Conservation (phyloP, 1,284 basidiomycete species). For the Exobasidium cylindrosporum region DNA sequence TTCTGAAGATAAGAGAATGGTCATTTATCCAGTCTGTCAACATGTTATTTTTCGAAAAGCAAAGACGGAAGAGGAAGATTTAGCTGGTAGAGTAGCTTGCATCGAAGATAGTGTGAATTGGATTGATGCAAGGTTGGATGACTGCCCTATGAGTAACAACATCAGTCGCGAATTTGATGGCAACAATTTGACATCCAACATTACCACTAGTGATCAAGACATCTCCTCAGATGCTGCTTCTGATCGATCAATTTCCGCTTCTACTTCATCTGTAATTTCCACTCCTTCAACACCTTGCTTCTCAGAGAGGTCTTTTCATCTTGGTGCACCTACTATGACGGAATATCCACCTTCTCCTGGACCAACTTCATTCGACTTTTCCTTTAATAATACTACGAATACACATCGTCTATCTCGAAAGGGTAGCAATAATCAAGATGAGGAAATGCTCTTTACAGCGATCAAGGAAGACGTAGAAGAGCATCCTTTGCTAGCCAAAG, state of each 20-base stretch:
- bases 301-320: neutral
- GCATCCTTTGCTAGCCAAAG: neutral
- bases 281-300: neutral
- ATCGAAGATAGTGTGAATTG: constrained; percentile 50
- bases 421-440: neutral
- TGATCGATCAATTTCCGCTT: neutral
- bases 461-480: too few relatives aligned
- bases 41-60: constrained; percentile 53
- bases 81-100: constrained; percentile 44
- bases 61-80: constrained; percentile 49
- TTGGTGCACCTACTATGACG: neutral
- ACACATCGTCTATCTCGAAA: neutral
- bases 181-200: too few relatives aligned
- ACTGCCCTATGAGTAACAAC: too few relatives aligned
- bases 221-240: neutral
- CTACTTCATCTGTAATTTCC: too few relatives aligned
- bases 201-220: too few relatives aligned
- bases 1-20: constrained; percentile 23
- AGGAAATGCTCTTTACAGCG: neutral
- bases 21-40: constrained; percentile 51
- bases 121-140: constrained; percentile 29
- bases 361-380: too few relatives aligned
- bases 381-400: too few relatives aligned
- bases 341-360: too few relatives aligned
- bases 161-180: too few relatives aligned